These are phyloP conservation scores for Blastocystis sp. DNA, from an alignment of 352 stramenopile genomes.

Conservation along the genomic window DNA sequence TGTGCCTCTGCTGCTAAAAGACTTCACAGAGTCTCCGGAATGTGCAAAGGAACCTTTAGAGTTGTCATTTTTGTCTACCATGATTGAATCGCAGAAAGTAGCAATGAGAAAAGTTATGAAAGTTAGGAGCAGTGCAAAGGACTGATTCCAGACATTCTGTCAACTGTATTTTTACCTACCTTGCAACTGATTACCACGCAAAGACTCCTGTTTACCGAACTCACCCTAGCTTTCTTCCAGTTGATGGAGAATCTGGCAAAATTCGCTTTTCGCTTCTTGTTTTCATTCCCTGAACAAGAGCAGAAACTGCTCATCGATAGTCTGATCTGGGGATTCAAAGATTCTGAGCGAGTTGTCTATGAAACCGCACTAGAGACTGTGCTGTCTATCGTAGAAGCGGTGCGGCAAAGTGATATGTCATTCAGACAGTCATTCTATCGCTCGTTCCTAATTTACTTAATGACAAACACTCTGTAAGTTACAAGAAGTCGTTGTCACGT, in stretches of 20 bases:
- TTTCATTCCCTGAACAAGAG: conserved; percentile 88
- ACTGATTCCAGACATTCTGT: conserved; percentile 79
- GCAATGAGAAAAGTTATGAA: conserved; percentile 66
- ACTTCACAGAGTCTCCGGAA: background rate
- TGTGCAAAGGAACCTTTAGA: conserved; percentile 81
- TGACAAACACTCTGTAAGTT: conserved; percentile 67
- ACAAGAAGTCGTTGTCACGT: background rate
- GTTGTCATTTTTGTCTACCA: conserved; percentile 86
- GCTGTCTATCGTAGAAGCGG: conserved; percentile 72
- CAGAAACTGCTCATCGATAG: conserved; percentile 97
- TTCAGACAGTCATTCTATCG: conserved; percentile 94
- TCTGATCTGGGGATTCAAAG: conserved; percentile 99
- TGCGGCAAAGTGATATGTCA: conserved; percentile 82
- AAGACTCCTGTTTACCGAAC: conserved; percentile 96
- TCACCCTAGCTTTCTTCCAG: conserved; percentile 96
- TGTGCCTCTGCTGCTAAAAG: conserved; percentile 87
- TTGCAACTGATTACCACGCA: conserved; percentile 99
- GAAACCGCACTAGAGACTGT: conserved; percentile 75
- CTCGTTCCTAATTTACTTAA: conserved; percentile 87
- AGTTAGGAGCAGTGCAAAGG: conserved; percentile 69
- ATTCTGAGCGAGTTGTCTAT: conserved; percentile 95
- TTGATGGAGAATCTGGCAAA: conserved; percentile 84
- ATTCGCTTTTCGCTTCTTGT: conserved; percentile 92
- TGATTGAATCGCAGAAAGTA: conserved; percentile 90
- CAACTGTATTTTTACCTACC: conserved; percentile 93